Base-by-base conservation (phyloP, 2,329 filamentous ascomycete genomes). In the Colletotrichum ledebouriae region DNA sequence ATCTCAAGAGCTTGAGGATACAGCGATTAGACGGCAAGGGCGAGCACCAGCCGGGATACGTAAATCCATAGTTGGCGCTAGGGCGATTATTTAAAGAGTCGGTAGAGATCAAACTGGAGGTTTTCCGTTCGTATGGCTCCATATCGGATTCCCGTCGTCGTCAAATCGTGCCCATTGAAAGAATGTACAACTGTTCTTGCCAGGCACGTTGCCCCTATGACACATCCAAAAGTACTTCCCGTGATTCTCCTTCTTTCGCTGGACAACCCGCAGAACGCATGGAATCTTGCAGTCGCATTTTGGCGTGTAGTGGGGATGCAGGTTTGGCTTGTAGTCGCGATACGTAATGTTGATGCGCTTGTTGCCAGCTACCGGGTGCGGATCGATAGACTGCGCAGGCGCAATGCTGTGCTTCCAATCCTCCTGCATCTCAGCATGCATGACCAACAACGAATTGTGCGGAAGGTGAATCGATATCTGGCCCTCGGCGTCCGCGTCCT, bases 351-450 rank as follows among this genome's bases (percentile, higher is more conserved):
- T 98, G 73, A 99, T 94, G 46, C 96, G 87, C 71, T 89, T 90
- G 73, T 90, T 94, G 0, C 91, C 91, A 0, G 94, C 87, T 1
- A 97, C 77, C 0, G 94, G 93, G 77, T 99, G 96, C 1, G 94
- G 93, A 70, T 94, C 91, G 67, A 98, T 92, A 4, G 90, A 88
- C 56, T 86, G 84, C 0, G 92, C 90, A 0, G 94, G 92, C 0
- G 89, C 85, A 49, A 99, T 92, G 72, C 88, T 87, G 78, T 99
- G 96, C 78, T 98, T 98, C 94, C 94, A 98, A 76, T 92, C 91
- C 76, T 98, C 95, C 76, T 98, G 95, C 93, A 97, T 98, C 76
- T 97, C 94, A 1, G 95, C 94, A 75, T 98, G 94, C 96, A 99
- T 98, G 10, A 98, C 85, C 0, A 99, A 85, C 0, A 98, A 86